phyloP scores from a whole-genome alignment of 31 red algal genomes.

The Pterothamnion heteromorphum region DNA sequence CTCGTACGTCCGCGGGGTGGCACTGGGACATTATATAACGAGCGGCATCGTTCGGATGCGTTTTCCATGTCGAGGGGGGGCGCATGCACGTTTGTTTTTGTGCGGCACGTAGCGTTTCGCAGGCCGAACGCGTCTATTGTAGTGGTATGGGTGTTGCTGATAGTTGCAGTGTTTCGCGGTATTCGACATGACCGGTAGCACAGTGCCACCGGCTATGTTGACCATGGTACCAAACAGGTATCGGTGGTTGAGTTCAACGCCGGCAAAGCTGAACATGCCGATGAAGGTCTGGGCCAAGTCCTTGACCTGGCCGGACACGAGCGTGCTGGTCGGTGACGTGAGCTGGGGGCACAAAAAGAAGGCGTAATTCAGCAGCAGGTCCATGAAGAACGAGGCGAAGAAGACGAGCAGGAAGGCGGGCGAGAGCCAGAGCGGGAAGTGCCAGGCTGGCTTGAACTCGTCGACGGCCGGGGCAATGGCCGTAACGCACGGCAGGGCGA shows the following conservation, averaged over 20 bases:
- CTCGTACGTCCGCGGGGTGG: too few species aligned
- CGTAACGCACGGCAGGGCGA: conserved; percentile 71
- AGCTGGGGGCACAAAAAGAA: conserved; percentile 82
- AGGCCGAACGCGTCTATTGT: too few species aligned
- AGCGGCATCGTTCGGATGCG: too few species aligned
- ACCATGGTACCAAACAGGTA: conserved; percentile 66
- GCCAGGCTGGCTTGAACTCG: conserved; percentile 51
- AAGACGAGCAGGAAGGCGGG: conserved; percentile 62
- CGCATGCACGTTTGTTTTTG: too few species aligned
- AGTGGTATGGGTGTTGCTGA: too few species aligned
- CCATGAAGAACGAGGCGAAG: conserved; percentile 56
- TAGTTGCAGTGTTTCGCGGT: too few species aligned
- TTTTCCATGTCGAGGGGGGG: too few species aligned
- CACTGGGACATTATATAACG: too few species aligned
- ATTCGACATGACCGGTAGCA: too few species aligned
- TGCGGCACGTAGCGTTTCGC: too few species aligned
- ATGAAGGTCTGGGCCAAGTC: conserved; percentile 71
- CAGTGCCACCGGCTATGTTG: conserved; percentile 72
- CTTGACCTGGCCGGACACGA: conserved; percentile 87
- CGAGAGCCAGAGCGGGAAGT: conserved; percentile 51
- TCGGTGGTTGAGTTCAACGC: conserved; percentile 59
- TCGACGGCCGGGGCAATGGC: conserved; percentile 56
- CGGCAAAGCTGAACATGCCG: conserved; percentile 88
- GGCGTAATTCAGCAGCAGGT: conserved; percentile 76
- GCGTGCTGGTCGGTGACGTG: conserved; percentile 76